phyloP scores from a whole-genome alignment of 768 basidiomycete genomes.

The Mycena polygramma region DNA sequence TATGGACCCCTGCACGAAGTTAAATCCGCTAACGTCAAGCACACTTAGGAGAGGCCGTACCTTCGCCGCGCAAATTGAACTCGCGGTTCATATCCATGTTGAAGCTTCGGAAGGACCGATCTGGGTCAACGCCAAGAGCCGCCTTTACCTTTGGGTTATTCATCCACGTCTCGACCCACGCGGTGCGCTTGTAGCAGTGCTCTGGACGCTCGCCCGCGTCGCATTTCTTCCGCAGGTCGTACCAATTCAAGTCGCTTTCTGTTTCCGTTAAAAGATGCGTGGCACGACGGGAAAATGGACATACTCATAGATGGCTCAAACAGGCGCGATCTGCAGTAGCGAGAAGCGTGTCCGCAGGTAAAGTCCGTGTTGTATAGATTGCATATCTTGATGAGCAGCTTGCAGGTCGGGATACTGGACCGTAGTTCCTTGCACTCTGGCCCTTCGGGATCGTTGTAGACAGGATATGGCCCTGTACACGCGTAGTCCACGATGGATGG shows the following conservation, averaged over 20 bases:
- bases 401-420: constrained; percentile 51
- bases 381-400: constrained; percentile 32
- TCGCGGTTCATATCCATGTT: constrained; percentile 58
- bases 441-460: constrained; percentile 56
- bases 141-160: constrained; percentile 62
- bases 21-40: not conserved
- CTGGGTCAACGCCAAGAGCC: constrained; percentile 54
- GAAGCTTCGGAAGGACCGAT: constrained; percentile 36
- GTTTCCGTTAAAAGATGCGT: not conserved
- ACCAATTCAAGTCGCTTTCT: constrained; percentile 58
- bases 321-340: constrained; percentile 34
- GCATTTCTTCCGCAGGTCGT: constrained; percentile 63
- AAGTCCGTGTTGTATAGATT: constrained; percentile 26
- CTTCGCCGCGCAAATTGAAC: constrained; percentile 63
- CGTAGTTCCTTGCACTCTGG: constrained; percentile 55
- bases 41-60: not conserved
- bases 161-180: constrained; percentile 65
- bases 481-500: constrained; percentile 59
- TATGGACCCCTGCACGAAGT: constrained; percentile 42
- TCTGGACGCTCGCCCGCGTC: constrained; percentile 53
- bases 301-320: constrained; percentile 37
- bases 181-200: constrained; percentile 56
- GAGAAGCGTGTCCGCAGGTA: constrained; percentile 28
- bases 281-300: not conserved
- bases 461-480: constrained; percentile 53